Evolutionary conservation across 805 yeast species (phyloP), one percentile per base, ranked within the genome.

Genomic region (Pichia eremophila): DNA sequence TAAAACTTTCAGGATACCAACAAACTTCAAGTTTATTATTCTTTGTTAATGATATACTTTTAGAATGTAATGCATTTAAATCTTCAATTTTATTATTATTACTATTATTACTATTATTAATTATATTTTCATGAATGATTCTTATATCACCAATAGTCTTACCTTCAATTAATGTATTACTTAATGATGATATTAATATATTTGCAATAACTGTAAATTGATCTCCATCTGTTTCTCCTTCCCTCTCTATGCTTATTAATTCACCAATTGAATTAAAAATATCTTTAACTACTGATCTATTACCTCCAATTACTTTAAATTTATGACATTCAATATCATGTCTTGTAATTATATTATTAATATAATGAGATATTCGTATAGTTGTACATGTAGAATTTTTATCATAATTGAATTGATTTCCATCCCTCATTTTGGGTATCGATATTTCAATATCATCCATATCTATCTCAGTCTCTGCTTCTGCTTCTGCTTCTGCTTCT

Each of bases 1-100:
- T 64, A 44, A 72, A 73, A 0, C 78, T 77, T 52, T 73, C 77
- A 1, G 78, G 78, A 46, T 70, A 69, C 15, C 64, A 54, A 19
- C 63, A 57, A 11, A 63, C 55, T 32, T 60, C 64, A 18, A 54
- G 45, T 29, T 51, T 54, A 15, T 54, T 52, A 22, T 47, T 48
- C 8, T 44, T 49, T 28, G 46, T 52, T 12, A 48, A 52, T n/a
- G 57, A 47, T 5, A 56, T 44, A 25, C 47, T 36, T 43, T 44
- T 44, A 7, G 50, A 48, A 11, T n/a, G 14, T 25, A 25, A 18
- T 3, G 50, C 41, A 31, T 48, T 48, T 10, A 15, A 8, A 18
- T 25, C 35, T 11, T 36, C 12, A 22, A 25, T 5, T 19, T 27
- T 27, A 9, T 29, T n/a, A 2, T 17, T 40, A 1, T 32, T 29